These are phyloP conservation scores for Platanthera zijinensis DNA, from an alignment of 106 monocot species.

Conservation along the genomic window DNA sequence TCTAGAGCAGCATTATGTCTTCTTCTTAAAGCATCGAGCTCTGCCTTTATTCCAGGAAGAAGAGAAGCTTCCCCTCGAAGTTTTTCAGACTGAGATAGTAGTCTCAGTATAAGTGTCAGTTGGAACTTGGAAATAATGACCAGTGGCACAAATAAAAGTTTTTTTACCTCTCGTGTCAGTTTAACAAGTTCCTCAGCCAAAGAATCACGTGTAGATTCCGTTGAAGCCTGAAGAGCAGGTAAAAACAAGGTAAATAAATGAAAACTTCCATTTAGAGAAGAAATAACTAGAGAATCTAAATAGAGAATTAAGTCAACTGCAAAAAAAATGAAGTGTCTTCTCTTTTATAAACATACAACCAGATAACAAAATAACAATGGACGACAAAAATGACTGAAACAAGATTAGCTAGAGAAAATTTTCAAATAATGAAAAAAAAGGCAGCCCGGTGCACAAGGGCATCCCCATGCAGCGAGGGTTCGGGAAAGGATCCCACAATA, in stretches of 20 bases:
- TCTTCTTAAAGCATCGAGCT: conserved; percentile 80
- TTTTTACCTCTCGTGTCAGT: conserved; percentile 75
- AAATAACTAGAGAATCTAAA: background rate
- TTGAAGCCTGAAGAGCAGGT: conserved; percentile 40
- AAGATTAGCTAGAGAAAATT: too few relatives aligned
- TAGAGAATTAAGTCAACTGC: background rate
- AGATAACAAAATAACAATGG: too few relatives aligned
- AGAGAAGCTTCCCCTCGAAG: conserved; percentile 54
- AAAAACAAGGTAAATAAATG: background rate
- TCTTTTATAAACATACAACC: too few relatives aligned
- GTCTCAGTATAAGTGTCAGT: conserved; percentile 1
- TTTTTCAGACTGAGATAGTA: conserved; percentile 71
- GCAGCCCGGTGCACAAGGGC: too few relatives aligned
- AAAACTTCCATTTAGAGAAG: background rate
- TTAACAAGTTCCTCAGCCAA: conserved; percentile 94
- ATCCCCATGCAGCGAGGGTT: too few relatives aligned
- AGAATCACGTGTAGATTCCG: conserved; percentile 87
- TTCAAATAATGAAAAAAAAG: background rate
- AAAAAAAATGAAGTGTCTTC: background rate
- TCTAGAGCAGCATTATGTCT: conserved; percentile 91
- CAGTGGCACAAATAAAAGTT: background rate
- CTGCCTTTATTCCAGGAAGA: conserved; percentile 77
- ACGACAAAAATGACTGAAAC: too few relatives aligned
- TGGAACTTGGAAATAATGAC: background rate
- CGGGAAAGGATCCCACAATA: too few relatives aligned